Conservation (phyloP, 2,329 filamentous ascomycete species). For the Colletotrichum acutatum region DNA sequence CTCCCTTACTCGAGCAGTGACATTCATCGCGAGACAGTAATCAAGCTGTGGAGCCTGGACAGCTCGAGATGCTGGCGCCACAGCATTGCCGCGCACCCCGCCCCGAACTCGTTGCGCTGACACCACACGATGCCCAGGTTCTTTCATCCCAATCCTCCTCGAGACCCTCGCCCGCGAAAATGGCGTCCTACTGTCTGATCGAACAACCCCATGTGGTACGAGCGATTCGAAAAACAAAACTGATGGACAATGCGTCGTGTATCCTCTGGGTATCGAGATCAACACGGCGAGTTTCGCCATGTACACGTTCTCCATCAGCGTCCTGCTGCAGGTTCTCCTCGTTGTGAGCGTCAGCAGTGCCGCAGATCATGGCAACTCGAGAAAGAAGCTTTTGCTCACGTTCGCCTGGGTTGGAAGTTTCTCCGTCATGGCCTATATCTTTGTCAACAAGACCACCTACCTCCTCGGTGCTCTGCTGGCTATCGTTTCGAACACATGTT, state of each 20-base stretch:
- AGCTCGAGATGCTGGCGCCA: conserved; percentile 1
- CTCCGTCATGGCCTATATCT: conserved; percentile 89
- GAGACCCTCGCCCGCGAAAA: conserved; percentile 94
- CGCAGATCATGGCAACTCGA: conserved; percentile 91
- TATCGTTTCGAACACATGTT: conserved; percentile 91
- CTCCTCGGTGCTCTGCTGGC: conserved; percentile 85
- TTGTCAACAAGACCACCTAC: conserved; percentile 79
- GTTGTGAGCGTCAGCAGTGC: conserved; percentile 97
- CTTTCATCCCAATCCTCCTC: conserved; percentile 94
- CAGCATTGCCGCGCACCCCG: not conserved
- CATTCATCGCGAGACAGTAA: not conserved
- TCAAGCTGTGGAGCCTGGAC: not conserved
- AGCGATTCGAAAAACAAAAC: conserved; percentile 63
- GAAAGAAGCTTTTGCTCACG: conserved; percentile 86
- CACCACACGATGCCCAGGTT: conserved; percentile 64
- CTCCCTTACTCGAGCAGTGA: not conserved
- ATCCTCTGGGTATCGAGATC: conserved; percentile 84
- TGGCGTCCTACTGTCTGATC: conserved; percentile 85
- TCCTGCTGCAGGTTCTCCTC: conserved; percentile 86
- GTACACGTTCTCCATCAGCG: conserved; percentile 97
- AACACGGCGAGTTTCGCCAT: conserved; percentile 98
- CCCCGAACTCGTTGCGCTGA: conserved; percentile 15
- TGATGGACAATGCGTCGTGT: conserved; percentile 81
- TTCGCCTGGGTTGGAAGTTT: conserved; percentile 87
- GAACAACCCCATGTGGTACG: conserved; percentile 77